phyloP scores from a whole-genome alignment of 1,139 yeast species.

The Pneumocystis wakefieldiae region DNA sequence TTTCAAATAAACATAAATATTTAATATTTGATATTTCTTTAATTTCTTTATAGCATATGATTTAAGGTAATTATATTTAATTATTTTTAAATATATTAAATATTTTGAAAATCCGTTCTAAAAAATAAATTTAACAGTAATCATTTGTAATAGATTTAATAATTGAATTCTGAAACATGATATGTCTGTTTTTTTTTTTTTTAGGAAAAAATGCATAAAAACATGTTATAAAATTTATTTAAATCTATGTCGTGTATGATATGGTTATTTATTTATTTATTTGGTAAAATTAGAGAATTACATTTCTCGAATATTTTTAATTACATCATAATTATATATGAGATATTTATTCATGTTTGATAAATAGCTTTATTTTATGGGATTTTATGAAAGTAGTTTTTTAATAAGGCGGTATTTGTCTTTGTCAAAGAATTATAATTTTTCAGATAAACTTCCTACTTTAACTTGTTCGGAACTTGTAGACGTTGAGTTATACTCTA shows the following conservation, averaged over 20 bases:
- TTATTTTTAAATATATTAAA: too few species aligned
- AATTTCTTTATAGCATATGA: too few species aligned
- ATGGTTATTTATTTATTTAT: not conserved
- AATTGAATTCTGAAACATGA: too few species aligned
- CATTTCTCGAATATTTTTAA: not conserved
- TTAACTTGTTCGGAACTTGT: slow-evolving; percentile 23
- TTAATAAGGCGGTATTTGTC: not conserved
- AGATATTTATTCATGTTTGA: not conserved
- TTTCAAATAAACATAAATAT: too few species aligned
- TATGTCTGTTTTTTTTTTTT: too few species aligned
- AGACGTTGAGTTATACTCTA: slow-evolving; percentile 31
- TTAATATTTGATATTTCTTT: too few species aligned
- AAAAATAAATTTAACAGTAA: too few species aligned
- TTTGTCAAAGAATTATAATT: not conserved
- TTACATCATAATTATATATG: not conserved
- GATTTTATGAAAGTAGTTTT: not conserved
- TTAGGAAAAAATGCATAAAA: too few species aligned
- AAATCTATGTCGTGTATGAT: not conserved
- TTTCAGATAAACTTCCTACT: slow-evolving; percentile 10
- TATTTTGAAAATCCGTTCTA: too few species aligned
- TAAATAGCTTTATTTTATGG: not conserved
- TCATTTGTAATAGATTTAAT: too few species aligned
- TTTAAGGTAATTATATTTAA: too few species aligned
- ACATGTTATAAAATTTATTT: too few species aligned
- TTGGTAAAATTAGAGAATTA: not conserved